phyloP scores from a whole-genome alignment of 148 eudicot genomes.

The Fagopyrum homotropicum region DNA sequence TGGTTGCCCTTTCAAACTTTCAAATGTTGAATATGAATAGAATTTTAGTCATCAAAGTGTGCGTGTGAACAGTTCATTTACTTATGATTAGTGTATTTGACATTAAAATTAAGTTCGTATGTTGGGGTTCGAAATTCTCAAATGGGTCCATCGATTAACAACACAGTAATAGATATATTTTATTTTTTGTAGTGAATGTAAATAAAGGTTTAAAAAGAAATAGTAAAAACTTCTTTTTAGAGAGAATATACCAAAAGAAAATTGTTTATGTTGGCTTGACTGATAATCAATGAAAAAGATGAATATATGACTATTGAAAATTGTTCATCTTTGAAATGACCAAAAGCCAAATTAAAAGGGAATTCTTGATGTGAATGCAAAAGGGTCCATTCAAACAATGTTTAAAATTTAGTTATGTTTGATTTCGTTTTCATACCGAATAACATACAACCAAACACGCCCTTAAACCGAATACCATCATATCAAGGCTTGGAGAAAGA shows the following conservation, averaged over 20 bases:
- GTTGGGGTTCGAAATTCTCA: too few relatives aligned
- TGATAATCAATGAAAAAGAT: not conserved
- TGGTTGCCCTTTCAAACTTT: slow-evolving; percentile 11
- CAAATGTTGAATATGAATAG: not conserved
- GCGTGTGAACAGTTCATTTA: not conserved
- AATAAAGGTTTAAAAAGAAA: not conserved
- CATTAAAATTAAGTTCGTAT: too few relatives aligned
- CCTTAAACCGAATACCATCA: not conserved
- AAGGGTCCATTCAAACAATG: too few relatives aligned
- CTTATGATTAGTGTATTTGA: not conserved
- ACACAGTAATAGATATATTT: too few relatives aligned
- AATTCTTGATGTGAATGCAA: too few relatives aligned
- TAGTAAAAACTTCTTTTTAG: not conserved
- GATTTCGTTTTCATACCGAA: too few relatives aligned
- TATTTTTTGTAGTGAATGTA: too few relatives aligned
- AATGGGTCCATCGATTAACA: too few relatives aligned
- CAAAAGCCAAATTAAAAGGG: too few relatives aligned
- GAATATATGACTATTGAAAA: not conserved
- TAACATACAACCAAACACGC: too few relatives aligned
- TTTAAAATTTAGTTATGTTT: too few relatives aligned
- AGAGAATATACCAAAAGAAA: slow-evolving; percentile 2
- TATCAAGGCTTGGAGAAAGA: not conserved
- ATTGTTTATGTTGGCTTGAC: not conserved
- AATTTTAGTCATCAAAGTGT: not conserved
- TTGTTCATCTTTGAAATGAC: not conserved